Percentiles rank a stretch among this genome's conserved stretches.
Conservation (phyloP, 2,329 filamentous ascomycete species). For the Cercospora sp. region DNA sequence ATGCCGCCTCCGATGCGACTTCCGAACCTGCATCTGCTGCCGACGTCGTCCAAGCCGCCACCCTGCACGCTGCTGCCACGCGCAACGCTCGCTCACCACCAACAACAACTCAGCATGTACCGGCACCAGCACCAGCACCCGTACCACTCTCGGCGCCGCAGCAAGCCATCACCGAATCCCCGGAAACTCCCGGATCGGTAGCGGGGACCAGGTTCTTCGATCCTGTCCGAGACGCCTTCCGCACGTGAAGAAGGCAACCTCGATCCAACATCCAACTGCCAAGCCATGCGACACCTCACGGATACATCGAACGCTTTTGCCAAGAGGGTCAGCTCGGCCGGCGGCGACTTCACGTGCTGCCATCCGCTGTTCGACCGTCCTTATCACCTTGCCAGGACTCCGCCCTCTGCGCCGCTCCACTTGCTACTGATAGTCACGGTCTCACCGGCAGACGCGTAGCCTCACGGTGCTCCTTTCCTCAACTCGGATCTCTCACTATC, state of each 20-base stretch:
- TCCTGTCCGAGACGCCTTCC: conserved; percentile 18
- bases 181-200: neutral
- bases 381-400: neutral
- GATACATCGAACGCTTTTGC: neutral
- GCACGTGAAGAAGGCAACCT: conserved; percentile 11
- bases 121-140: neutral
- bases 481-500: neutral
- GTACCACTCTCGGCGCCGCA: neutral
- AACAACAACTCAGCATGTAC: neutral
- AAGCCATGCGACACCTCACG: neutral
- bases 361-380: neutral
- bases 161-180: neutral
- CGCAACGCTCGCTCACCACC: neutral
- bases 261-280: neutral
- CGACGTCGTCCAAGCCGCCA: neutral
- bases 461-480: neutral
- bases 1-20: conserved; percentile 9
- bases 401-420: neutral
- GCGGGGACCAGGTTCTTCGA: conserved; percentile 11
- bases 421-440: neutral
- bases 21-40: conserved; percentile 4
- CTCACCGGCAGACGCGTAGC: neutral
- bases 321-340: neutral
- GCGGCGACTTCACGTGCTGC: neutral
- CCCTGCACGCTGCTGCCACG: conserved; percentile 5